phyloP scores from a whole-genome alignment of 2,329 filamentous ascomycete species.

The Zymoseptoria tritici region DNA sequence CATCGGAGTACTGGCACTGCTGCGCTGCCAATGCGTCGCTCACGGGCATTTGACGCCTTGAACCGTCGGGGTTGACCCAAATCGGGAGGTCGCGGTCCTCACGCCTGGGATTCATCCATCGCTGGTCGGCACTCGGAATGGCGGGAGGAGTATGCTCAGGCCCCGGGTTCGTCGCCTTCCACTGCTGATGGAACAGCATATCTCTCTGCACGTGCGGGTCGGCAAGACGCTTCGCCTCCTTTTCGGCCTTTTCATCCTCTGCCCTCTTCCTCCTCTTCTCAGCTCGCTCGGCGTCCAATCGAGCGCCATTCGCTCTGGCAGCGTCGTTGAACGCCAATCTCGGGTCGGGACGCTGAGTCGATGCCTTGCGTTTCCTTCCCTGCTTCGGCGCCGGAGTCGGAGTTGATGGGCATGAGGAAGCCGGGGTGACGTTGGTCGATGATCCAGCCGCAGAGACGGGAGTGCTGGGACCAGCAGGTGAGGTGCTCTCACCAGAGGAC shows the following conservation, averaged over 20 bases:
- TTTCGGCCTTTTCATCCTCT: not conserved
- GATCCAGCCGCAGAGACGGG: not conserved
- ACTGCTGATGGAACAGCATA: not conserved
- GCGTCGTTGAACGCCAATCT: not conserved
- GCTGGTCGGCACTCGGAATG: not conserved
- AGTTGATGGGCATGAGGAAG: not conserved
- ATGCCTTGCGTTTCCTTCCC: not conserved
- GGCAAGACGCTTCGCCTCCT: not conserved
- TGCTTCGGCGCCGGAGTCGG: not conserved
- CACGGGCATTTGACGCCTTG: not conserved
- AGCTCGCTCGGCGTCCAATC: not conserved
- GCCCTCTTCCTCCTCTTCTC: not conserved
- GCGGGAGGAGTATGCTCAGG: not conserved
- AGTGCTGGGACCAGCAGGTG: not conserved
- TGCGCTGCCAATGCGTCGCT: not conserved
- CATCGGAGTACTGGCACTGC: not conserved
- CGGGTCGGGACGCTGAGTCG: not conserved
- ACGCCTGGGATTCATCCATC: not conserved
- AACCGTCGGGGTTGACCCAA: not conserved
- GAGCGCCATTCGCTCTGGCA: not conserved
- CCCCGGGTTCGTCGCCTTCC: not conserved
- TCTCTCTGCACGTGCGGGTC: not conserved
- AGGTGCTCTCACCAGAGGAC: not conserved
- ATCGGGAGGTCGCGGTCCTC: not conserved
- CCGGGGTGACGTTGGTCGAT: not conserved